Evolutionary conservation across 768 basidiomycete genomes (phyloP), one percentile per base, ranked within the genome.

Genomic region (Collybia sordida): DNA sequence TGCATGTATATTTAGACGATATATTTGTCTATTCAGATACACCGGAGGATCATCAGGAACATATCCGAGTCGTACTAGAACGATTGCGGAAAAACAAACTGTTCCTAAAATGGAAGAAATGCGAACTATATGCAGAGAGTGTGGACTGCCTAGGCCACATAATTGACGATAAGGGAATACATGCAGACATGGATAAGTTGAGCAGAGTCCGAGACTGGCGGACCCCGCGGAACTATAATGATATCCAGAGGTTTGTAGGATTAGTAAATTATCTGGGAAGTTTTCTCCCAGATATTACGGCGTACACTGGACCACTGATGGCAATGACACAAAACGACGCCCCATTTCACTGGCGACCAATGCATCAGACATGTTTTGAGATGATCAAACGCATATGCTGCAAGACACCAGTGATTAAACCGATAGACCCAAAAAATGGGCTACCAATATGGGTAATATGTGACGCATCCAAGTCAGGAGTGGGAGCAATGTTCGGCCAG

Each of bases 1-100:
- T 78, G 6, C 68, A 78, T 39, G 64, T 72, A 2, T 79, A 77
- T 47, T 53, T 79, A 0, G 75, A 79, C 47, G 71, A 79, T 53
- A 66, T 78, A 3, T 70, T 77, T 38, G 58, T 77, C 0, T 77
- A 53, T 51, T 70, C 67, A 0, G 50, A 69, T 14, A 56, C 64
- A 0, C 52, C 73, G 2, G 66, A 68, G 18, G 74, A 75, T 0
- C 75, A 78, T 43, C 57, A 67, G 25, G 18, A 15, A 11, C 64
- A 73, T 51, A 53, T 78, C 0, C 28, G 48, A 1, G 31, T 61
- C 1, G 62, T 75, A 3, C 65, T 77, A 37, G 54, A 62, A 0
- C 54, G 27, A 24, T 21, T 45, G 43, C 31, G 24, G n/a, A 4
- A 3, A 3, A 45, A 45, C 11, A 45, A 63, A 1, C 57, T 78